Evolutionary conservation across 2,329 filamentous ascomycete genomes (phyloP), one percentile per base, ranked within the genome.

Genomic region (Ceratocystis albifundus): DNA sequence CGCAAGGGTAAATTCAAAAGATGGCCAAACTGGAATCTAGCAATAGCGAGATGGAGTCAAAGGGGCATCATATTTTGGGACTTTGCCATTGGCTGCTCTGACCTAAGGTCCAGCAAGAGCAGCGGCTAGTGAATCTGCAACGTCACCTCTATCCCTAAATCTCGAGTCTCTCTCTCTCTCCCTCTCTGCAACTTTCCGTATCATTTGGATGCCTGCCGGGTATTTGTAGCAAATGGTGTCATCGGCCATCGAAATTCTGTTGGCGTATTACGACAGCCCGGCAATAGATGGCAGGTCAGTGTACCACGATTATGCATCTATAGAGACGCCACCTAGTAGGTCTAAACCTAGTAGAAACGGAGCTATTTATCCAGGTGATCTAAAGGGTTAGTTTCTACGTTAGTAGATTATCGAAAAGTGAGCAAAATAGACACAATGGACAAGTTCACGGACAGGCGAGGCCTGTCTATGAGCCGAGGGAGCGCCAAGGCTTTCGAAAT

Each of bases 191-290:
- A 4, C 15, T 50, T 7, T 32, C 10, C 41, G 25, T 32, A 62
- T 62, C 53, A 15, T 41, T 15, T 57, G 20, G 15, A n/a, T n/a
- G 17, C 15, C n/a, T n/a, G 17, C 15, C 28, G 22, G 53, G 30
- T 57, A 57, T 57, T 57, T 17, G 12, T n/a, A 57, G 25, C 10
- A 32, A 8, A 57, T 57, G 53, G 53, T 57, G 53, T 57, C 22
- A 57, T 57, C 22, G 3, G 53, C n/a, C 25, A 28, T 57, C 53
- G 53, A 57, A 25, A 57, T 57, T 57, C 12, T 57, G 53, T 25
- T n/a, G 22, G 53, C 28, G 28, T 57, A 57, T 57, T 57, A 57
- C 53, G 53, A 57, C 53, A 57, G 22, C n/a, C 48, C n/a, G 3
- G 32, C 22, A 28, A 28, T 8, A 20, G 17, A 22, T 22, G 48